Base-by-base conservation (phyloP, 2,329 filamentous ascomycete species). In the Phialocephala subalpina region DNA sequence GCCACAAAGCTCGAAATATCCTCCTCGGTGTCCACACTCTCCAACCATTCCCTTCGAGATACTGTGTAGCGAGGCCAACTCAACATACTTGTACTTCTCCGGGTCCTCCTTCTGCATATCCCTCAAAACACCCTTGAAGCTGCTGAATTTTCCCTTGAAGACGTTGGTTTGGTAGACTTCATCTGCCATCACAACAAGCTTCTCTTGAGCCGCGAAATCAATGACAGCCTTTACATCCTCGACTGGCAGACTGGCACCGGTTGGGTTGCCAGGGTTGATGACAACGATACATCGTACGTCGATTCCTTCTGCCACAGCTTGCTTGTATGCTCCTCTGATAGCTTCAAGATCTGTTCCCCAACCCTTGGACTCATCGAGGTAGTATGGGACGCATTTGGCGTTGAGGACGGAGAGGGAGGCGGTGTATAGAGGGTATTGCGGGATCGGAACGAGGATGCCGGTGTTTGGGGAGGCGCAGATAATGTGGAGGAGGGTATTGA, bases 151-250 rank as follows among this genome's bases (percentile, higher is more conserved):
- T 79, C 96, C 96, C 68, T 92, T 83, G 82, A 99, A 99, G 74
- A 99, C 92, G 80, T 99, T 99, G 77, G 96, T 98, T 82, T 99
- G 96, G 87, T 99, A 99, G 42, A 99, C 96, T 81, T 99, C 96
- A 77, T 99, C 96, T 60, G 96, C 96, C 75, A 99, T 87, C 71
- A 98, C 84, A 63, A 98, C 94, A 29, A 99, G 86, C 73, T 90
- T 88, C 84, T 97, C 89, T 78, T 94, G 85, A 33, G 89, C 90
- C 45, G 96, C 95, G 70, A 97, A 91, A 70, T 96, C 88, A 72
- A 98, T 86, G n/a, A 98, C 92, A 60, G 86, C 85, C 75, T 90
- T 89, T 79, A 99, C 90, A 76, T 97, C 93, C 22, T 88, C 85
- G 70, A 91, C 86, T 40, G 90, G 84, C 20, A 99, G 87, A 61